phyloP scores from a whole-genome alignment of 805 yeast genomes.

The Kluyveromyces starmeri region DNA sequence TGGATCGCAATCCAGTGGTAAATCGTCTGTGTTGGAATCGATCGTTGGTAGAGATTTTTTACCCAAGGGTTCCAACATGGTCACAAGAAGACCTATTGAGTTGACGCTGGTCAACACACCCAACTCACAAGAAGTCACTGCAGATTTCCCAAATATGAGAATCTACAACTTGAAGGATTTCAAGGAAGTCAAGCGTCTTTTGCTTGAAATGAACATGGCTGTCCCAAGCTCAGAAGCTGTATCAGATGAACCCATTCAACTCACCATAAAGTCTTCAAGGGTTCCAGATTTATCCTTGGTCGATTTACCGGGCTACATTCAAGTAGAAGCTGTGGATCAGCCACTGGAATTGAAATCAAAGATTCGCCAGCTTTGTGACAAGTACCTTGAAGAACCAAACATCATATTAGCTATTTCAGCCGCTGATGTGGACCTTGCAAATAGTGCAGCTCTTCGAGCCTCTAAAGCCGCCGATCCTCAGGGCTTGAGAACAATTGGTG shows the following conservation, averaged over 20 bases:
- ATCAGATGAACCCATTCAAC: slow-evolving; percentile 87
- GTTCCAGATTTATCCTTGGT: slow-evolving; percentile 92
- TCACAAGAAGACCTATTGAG: slow-evolving; percentile 95
- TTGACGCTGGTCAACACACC: slow-evolving; percentile 85
- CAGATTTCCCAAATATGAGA: slow-evolving; percentile 88
- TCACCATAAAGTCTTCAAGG: slow-evolving; percentile 79
- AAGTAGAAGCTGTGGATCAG: slow-evolving; percentile 93
- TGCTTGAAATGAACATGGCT: slow-evolving; percentile 83
- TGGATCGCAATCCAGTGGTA: slow-evolving; percentile 97
- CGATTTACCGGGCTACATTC: slow-evolving; percentile 96
- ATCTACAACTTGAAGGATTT: slow-evolving; percentile 80
- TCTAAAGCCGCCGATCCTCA: slow-evolving; percentile 83
- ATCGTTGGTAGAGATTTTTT: slow-evolving; percentile 97
- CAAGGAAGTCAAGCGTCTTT: slow-evolving; percentile 75
- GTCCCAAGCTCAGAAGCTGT: slow-evolving; percentile 82
- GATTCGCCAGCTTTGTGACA: slow-evolving; percentile 72
- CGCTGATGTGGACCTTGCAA: slow-evolving; percentile 96
- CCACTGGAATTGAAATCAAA: slow-evolving; percentile 74
- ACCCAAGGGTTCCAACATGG: slow-evolving; percentile 98
- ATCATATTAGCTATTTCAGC: slow-evolving; percentile 93
- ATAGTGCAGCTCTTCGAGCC: slow-evolving; percentile 88
- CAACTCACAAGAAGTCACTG: slow-evolving; percentile 68
- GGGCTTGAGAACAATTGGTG: slow-evolving; percentile 95
- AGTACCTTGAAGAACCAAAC: slow-evolving; percentile 83
- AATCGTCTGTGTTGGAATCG: slow-evolving; percentile 90